Evolutionary conservation across 2,329 filamentous ascomycete genomes (phyloP).

Genomic region (Fusarium scirpi): DNA sequence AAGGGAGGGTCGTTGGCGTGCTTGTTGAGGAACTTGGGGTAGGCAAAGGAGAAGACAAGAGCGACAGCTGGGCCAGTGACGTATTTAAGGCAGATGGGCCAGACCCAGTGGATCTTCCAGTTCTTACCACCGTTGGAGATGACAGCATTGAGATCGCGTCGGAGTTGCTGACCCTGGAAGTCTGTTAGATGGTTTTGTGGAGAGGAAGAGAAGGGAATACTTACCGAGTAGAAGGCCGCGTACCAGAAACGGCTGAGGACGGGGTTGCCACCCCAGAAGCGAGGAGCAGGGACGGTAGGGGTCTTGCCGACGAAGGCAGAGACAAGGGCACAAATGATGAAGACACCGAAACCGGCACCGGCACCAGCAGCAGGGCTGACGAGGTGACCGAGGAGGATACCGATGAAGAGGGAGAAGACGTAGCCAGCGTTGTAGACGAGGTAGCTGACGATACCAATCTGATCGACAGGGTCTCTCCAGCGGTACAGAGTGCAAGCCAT

Average conservation of each 20-base stretch:
- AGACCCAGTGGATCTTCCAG: slow-evolving; percentile 63
- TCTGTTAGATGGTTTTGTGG: neutral
- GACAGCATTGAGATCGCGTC: slow-evolving; percentile 62
- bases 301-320: slow-evolving; percentile 54
- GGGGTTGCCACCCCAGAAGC: slow-evolving; percentile 57
- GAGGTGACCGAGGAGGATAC: slow-evolving; percentile 60
- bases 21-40: slow-evolving; percentile 48
- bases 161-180: slow-evolving; percentile 64
- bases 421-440: slow-evolving; percentile 61
- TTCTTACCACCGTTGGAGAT: slow-evolving; percentile 60
- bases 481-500: slow-evolving; percentile 64
- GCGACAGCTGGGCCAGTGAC: slow-evolving; percentile 58
- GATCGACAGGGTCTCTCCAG: slow-evolving; percentile 58
- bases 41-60: slow-evolving; percentile 61
- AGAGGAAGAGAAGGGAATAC: slow-evolving; percentile 13
- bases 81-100: slow-evolving; percentile 60
- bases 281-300: slow-evolving; percentile 54
- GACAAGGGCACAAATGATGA: slow-evolving; percentile 52
- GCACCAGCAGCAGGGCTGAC: slow-evolving; percentile 57
- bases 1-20: slow-evolving; percentile 31
- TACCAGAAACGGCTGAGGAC: slow-evolving; percentile 61
- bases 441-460: slow-evolving; percentile 57
- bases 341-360: slow-evolving; percentile 63
- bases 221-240: slow-evolving; percentile 64
- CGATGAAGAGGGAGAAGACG: slow-evolving; percentile 60